Conservation (phyloP, 225 moss, liverwort and hornwort species). For the Lunularia cruciata region DNA sequence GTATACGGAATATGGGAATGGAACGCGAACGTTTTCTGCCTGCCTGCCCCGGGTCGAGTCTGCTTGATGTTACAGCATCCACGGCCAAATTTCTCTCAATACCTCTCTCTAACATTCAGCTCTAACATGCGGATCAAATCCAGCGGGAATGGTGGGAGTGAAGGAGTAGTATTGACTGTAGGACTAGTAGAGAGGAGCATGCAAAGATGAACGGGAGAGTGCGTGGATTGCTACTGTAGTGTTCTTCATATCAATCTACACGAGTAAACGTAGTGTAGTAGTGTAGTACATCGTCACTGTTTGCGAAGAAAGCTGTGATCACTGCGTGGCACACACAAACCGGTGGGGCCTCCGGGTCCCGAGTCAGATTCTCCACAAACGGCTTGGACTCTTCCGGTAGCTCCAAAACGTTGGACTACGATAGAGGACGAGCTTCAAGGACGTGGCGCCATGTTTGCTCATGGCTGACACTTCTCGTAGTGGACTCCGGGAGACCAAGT, state of each 20-base stretch:
- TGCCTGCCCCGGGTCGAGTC: too few relatives aligned
- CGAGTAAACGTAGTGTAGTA: background rate
- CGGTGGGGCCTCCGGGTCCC: background rate
- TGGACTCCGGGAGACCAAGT: conserved; percentile 24
- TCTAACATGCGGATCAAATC: conserved; percentile 1
- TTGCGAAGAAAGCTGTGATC: background rate
- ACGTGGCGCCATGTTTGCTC: conserved; percentile 1
- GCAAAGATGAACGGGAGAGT: conserved; percentile 5
- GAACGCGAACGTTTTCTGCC: conserved; percentile 7
- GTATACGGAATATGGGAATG: background rate
- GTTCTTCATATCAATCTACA: background rate
- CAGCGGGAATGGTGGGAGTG: background rate
- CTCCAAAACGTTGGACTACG: conserved; percentile 2
- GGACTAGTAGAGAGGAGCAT: background rate
- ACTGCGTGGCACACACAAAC: conserved; percentile 10
- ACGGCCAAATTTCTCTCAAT: background rate
- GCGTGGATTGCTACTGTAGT: conserved; percentile 8
- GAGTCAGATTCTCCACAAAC: conserved; percentile 20
- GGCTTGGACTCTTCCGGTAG: conserved; percentile 12
- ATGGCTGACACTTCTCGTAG: conserved; percentile 19
- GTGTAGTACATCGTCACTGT: conserved; percentile 9
- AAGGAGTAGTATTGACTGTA: background rate
- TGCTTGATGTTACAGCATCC: background rate
- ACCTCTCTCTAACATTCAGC: background rate
- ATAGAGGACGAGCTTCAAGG: background rate